phyloP scores from a whole-genome alignment of 306 rosid genomes.

The Begonia fuchsioides region DNA sequence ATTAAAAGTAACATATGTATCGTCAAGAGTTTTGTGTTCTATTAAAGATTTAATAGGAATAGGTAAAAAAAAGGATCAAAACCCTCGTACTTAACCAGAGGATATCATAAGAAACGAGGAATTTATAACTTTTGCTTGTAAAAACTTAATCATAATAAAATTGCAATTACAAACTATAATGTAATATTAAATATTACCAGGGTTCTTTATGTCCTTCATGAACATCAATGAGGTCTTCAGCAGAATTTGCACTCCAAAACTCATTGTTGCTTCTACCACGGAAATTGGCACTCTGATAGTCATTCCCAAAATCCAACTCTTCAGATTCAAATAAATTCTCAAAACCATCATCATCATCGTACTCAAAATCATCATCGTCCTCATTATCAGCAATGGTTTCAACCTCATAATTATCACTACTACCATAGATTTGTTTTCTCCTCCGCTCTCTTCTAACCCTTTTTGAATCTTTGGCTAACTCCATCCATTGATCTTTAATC shows the following conservation, averaged over 20 bases:
- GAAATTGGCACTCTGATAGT: conserved; percentile 12
- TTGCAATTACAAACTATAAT: no score
- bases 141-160: neutral
- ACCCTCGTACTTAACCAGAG: no score
- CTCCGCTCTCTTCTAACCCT: conserved; percentile 48
- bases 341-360: conserved; percentile 49
- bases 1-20: no score
- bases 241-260: conserved; percentile 42
- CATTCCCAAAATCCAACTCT: conserved; percentile 34
- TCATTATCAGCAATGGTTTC: conserved; percentile 11
- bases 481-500: conserved; percentile 44
- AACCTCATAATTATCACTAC: conserved; percentile 13
- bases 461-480: conserved; percentile 64
- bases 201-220: conserved; percentile 35
- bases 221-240: conserved; percentile 14
- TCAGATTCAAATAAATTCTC: conserved; percentile 46
- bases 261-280: conserved; percentile 18
- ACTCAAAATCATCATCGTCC: conserved; percentile 18
- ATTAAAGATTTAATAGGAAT: no score
- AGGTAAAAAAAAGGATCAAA: no score
- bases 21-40: no score
- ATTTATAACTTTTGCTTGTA: neutral
- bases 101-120: neutral
- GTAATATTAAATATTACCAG: conserved; percentile 33
- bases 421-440: conserved; percentile 16